phyloP scores from a whole-genome alignment of 192 early-diverging fungal species.

The Coemansia sp. region DNA sequence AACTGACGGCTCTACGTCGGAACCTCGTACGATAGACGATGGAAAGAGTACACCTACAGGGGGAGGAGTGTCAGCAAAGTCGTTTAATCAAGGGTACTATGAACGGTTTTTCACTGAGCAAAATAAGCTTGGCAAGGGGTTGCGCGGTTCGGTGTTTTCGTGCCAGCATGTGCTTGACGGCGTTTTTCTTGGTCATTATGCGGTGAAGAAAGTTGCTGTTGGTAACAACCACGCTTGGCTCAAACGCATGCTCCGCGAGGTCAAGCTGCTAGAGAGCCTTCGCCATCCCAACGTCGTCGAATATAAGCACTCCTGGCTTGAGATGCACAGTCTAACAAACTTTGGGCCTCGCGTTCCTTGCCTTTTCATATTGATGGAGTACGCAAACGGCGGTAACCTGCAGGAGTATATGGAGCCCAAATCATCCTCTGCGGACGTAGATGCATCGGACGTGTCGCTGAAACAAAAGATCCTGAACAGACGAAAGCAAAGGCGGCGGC shows the following conservation, averaged over 20 bases:
- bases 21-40: background rate
- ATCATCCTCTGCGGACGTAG: background rate
- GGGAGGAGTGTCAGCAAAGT: constrained; percentile 57
- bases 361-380: constrained; percentile 94
- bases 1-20: background rate
- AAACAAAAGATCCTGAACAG: constrained; percentile 31
- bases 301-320: constrained; percentile 97
- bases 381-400: constrained; percentile 91
- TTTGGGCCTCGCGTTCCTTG: constrained; percentile 85
- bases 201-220: constrained; percentile 94
- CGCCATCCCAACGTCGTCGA: constrained; percentile 91
- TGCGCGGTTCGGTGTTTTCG: constrained; percentile 86
- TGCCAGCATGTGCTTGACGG: constrained; percentile 79
- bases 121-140: constrained; percentile 84
- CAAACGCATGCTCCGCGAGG: constrained; percentile 89
- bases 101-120: constrained; percentile 88
- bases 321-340: constrained; percentile 71
- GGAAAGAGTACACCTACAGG: background rate
- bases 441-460: constrained; percentile 16
- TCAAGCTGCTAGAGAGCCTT: constrained; percentile 85
- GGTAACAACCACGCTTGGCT: constrained; percentile 89
- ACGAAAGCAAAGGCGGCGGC: constrained; percentile 24
- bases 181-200: constrained; percentile 80
- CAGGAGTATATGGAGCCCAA: constrained; percentile 82
- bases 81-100: constrained; percentile 97